Evolutionary conservation across 1,284 basidiomycete genomes (phyloP).

Genomic region (Cutaneotrichosporon daszewskae): DNA sequence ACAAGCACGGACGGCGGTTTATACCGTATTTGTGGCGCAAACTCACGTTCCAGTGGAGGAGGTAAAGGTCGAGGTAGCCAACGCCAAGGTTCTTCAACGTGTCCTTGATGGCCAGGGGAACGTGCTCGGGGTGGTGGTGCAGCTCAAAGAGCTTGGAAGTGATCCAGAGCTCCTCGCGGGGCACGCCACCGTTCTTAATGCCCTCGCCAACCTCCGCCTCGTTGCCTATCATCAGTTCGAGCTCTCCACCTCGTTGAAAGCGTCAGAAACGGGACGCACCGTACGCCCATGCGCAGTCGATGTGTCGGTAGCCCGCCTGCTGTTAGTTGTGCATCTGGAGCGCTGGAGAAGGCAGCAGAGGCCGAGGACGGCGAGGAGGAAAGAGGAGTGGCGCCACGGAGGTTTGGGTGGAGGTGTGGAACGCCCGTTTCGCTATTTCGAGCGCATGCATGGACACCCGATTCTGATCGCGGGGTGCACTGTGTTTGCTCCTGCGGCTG

Average conservation of each 20-base stretch:
- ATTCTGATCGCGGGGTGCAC: no score
- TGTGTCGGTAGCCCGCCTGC: slow-evolving; percentile 59
- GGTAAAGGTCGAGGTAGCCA: slow-evolving; percentile 71
- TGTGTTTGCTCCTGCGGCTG: no score
- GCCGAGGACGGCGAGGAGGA: no score
- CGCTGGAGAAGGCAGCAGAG: no score
- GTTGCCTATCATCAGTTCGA: slow-evolving; percentile 55
- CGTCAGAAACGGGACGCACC: slow-evolving; percentile 13
- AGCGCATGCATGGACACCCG: no score
- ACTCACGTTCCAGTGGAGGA: slow-evolving; percentile 68
- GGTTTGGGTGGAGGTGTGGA: no score
- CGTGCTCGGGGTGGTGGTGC: slow-evolving; percentile 54
- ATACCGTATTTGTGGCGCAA: no score
- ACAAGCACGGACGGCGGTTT: no score
- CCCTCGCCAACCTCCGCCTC: slow-evolving; percentile 82
- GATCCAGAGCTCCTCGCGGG: slow-evolving; percentile 63
- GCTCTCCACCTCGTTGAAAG: no score
- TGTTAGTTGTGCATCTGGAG: no score
- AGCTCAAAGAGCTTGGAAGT: slow-evolving; percentile 66
- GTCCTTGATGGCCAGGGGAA: slow-evolving; percentile 62
- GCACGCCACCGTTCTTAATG: slow-evolving; percentile 56
- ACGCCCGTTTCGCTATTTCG: no score
- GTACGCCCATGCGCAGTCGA: slow-evolving; percentile 54
- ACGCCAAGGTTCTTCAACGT: slow-evolving; percentile 66
- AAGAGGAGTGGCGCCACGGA: no score